phyloP scores from a whole-genome alignment of 2,329 filamentous ascomycete species.

The Exophiala lecanii-corni region DNA sequence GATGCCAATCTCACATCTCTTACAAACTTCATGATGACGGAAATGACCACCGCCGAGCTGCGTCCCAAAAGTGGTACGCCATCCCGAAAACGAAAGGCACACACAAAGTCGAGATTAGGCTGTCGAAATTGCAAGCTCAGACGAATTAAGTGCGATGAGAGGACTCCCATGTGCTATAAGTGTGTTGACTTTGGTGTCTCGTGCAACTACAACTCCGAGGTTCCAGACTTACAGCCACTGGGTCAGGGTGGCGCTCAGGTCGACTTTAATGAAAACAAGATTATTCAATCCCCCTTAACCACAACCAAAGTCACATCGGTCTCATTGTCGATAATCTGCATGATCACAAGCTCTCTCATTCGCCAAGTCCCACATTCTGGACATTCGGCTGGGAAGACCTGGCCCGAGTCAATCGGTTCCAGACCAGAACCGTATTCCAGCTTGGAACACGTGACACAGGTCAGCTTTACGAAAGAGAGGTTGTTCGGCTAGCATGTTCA shows the following conservation, averaged over 20 bases:
- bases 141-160: constrained; percentile 49
- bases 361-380: background rate
- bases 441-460: background rate
- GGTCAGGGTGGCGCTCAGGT: constrained; percentile 23
- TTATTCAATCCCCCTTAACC: too few relatives aligned
- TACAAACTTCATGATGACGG: too few relatives aligned
- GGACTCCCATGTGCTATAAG: constrained; percentile 39
- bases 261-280: too few relatives aligned
- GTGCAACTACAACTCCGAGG: constrained; percentile 41
- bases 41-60: too few relatives aligned
- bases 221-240: constrained; percentile 36
- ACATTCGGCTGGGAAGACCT: background rate
- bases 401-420: constrained; percentile 9
- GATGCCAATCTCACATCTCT: too few relatives aligned
- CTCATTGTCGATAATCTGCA: constrained; percentile 3
- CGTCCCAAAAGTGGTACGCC: too few relatives aligned
- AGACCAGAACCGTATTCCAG: constrained; percentile 2
- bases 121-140: constrained; percentile 50
- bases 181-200: constrained; percentile 42
- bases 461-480: background rate
- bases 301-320: background rate
- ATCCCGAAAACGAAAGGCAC: constrained; percentile 3
- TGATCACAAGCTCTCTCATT: background rate
- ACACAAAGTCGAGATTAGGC: constrained; percentile 40
- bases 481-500: constrained; percentile 13